Base-by-base conservation (phyloP, 192 early-diverging fungal genomes). In the Backusella tarrabulga region DNA sequence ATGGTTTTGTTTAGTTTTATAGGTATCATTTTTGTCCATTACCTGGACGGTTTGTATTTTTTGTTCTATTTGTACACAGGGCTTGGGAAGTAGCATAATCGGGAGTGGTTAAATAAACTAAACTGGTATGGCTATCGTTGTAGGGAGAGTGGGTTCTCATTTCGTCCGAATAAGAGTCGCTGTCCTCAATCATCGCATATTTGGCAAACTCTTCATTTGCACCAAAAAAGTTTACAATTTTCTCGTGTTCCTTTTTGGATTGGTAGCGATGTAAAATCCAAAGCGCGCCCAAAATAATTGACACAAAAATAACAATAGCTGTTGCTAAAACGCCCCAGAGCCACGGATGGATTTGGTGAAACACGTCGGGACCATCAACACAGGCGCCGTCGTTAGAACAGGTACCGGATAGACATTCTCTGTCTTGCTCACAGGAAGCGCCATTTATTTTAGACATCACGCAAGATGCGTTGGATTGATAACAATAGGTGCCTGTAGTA, bases 261-360 rank as follows among this genome's bases (percentile, higher is more conserved):
- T 83, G 82, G 41, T 76, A 83, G 3, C 82, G 79, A 50, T 83
- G 82, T 34, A 83, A 68, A 21, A 80, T 32, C 79, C 79, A 83
- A 7, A 83, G 73, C 1, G 32, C 19, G 6, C 50, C 29, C 19
- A 83, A 56, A n/a, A 76, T 41, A 6, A 79, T 4, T 21, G 72
- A 26, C 21, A 83, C 76, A 72, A 83, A 83, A 12, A 83, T 6
- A 1, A 83, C 38, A 7, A 83, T 68, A 40, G 75, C 56, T 2
- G 67, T 69, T 19, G 76, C 82, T 34, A 83, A 68, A 3, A 77
- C 73, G 35, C 54, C 73, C 82, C 82, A 83, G 0, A 76, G 52
- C 73, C 79, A 78, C 1, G 67, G 8, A 1, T 67, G 41, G 5
- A 83, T 79, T 40, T 74, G 44, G 34, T 68, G 56, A 38, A 83